Conservation (phyloP, 768 basidiomycete species). For the Tylopilus rubrobrunneus region DNA sequence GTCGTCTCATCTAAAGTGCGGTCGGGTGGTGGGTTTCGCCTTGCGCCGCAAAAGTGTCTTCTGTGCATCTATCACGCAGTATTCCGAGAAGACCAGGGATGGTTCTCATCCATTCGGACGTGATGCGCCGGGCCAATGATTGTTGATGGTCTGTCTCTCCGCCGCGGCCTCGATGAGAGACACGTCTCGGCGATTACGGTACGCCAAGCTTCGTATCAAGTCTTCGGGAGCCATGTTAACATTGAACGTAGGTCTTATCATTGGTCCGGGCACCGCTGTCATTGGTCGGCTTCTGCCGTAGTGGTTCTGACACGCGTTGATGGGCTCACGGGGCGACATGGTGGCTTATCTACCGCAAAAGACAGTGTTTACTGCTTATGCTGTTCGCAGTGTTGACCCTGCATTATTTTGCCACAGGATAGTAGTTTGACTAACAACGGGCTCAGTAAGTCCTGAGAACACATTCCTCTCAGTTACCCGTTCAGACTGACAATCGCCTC, state of each 20-base stretch:
- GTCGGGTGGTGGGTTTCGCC: not conserved
- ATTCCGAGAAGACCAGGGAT: not conserved
- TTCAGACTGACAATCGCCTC: slow-evolving; percentile 6
- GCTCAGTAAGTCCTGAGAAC: slow-evolving; percentile 44
- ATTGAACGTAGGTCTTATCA: slow-evolving; percentile 44
- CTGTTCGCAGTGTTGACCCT: slow-evolving; percentile 63
- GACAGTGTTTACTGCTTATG: slow-evolving; percentile 55
- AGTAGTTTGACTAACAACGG: slow-evolving; percentile 58
- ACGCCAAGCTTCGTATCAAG: slow-evolving; percentile 6
- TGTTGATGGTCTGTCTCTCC: slow-evolving; percentile 33
- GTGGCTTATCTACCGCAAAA: slow-evolving; percentile 55
- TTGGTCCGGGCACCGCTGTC: slow-evolving; percentile 57
- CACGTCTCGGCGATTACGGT: slow-evolving; percentile 58
- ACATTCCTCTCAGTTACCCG: not conserved
- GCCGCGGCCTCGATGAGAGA: slow-evolving; percentile 47
- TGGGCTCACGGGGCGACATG: slow-evolving; percentile 51
- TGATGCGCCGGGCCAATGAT: slow-evolving; percentile 24
- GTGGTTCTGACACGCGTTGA: slow-evolving; percentile 40
- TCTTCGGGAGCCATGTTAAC: not conserved
- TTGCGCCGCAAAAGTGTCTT: not conserved
- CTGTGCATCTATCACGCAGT: not conserved
- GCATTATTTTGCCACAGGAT: slow-evolving; percentile 50
- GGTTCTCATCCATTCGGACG: not conserved
- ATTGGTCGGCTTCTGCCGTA: slow-evolving; percentile 35
- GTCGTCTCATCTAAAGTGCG: not conserved